Evolutionary conservation across 768 basidiomycete species (phyloP).

Genomic region (Peribolospora kevripleyi): DNA sequence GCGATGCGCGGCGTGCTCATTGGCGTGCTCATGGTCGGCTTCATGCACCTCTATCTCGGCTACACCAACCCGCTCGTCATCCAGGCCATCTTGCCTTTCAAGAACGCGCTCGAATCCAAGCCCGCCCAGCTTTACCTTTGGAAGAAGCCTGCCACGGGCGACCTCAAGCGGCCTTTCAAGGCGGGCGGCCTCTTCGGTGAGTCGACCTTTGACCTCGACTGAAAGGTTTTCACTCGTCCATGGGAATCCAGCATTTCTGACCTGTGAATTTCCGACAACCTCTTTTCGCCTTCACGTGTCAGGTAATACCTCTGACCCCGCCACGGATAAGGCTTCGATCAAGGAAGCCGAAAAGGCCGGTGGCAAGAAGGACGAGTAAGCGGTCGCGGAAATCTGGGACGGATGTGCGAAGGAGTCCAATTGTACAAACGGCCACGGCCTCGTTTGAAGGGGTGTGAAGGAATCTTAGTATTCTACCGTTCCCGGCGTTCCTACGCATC

Average conservation of each 20-base stretch:
- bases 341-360: constrained; percentile 59
- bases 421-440: no score
- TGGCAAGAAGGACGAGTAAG: constrained; percentile 53
- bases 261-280: not conserved
- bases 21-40: constrained; percentile 62
- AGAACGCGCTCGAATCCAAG: constrained; percentile 68
- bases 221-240: not conserved
- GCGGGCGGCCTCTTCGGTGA: constrained; percentile 45
- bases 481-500: no score
- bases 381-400: no score
- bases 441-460: no score
- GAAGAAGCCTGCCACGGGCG: constrained; percentile 54
- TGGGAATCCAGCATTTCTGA: not conserved
- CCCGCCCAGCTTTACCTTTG: constrained; percentile 48
- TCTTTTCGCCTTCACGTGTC: not conserved
- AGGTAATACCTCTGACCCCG: constrained; percentile 38
- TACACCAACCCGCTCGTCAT: constrained; percentile 94
- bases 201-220: constrained; percentile 17
- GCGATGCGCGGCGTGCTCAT: constrained; percentile 22
- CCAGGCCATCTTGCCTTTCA: constrained; percentile 83
- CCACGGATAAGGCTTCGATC: constrained; percentile 64
- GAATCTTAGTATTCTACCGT: no score
- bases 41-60: constrained; percentile 82
- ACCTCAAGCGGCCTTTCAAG: constrained; percentile 78
- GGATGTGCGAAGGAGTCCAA: no score